These are phyloP conservation scores for Spirogloea muscicola DNA, from an alignment of 139 green algal genomes.

Conservation along the genomic window DNA sequence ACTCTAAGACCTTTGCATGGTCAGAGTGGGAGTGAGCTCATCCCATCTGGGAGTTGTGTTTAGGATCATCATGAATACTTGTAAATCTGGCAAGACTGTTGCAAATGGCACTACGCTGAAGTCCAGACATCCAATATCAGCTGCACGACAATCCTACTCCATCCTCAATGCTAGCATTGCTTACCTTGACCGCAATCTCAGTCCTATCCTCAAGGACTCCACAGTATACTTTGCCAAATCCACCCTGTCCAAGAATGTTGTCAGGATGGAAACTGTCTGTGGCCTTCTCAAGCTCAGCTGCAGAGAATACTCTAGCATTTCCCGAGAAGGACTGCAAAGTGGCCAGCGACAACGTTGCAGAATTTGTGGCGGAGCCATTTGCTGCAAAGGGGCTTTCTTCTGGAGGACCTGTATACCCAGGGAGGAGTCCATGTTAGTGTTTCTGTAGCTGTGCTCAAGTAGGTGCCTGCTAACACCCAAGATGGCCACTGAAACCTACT, in stretches of 20 bases:
- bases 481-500: neutral
- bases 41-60: too few species aligned
- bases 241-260: constrained; percentile 53
- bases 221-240: constrained; percentile 56
- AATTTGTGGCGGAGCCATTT: too few species aligned
- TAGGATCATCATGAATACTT: too few species aligned
- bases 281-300: constrained; percentile 11
- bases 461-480: neutral
- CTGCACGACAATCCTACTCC: too few species aligned
- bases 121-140: too few species aligned
- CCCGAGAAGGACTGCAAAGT: neutral
- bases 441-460: neutral
- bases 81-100: too few species aligned
- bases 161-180: constrained; percentile 9
- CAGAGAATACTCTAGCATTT: constrained; percentile 12
- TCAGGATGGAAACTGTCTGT: constrained; percentile 22
- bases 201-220: constrained; percentile 47
- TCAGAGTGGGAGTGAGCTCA: too few species aligned
- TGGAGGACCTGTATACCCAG: too few species aligned
- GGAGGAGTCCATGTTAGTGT: neutral
- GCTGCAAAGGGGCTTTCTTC: too few species aligned
- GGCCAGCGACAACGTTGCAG: neutral
- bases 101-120: too few species aligned
- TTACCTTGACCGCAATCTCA: constrained; percentile 55
- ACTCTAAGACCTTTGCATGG: too few species aligned